Conservation (phyloP, 2,329 filamentous ascomycete species). For the Aspergillus ibericus region DNA sequence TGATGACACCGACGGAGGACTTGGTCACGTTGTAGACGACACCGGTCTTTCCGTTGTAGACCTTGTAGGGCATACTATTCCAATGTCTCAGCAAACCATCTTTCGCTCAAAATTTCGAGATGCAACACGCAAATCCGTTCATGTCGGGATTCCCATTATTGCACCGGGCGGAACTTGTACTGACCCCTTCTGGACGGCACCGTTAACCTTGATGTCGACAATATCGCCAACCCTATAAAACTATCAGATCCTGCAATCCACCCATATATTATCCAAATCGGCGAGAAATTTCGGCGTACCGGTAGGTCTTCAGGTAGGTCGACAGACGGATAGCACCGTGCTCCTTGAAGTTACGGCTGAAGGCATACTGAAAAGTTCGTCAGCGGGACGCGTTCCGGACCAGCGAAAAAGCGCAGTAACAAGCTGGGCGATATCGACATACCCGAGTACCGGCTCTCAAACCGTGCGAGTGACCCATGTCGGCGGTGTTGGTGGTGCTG, state of each 20-base stretch:
- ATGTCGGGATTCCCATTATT: slow-evolving; percentile 9
- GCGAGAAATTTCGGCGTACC: slow-evolving; percentile 53
- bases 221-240: slow-evolving; percentile 84
- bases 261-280: slow-evolving; percentile 14
- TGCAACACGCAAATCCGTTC: slow-evolving; percentile 7
- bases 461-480: slow-evolving; percentile 86
- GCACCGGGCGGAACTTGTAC: slow-evolving; percentile 41
- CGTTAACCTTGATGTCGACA: slow-evolving; percentile 98
- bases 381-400: slow-evolving; percentile 18
- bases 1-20: slow-evolving; percentile 94
- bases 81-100: slow-evolving; percentile 26
- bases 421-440: slow-evolving; percentile 43
- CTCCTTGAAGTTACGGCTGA: slow-evolving; percentile 91
- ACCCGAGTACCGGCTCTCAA: slow-evolving; percentile 82
- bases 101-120: slow-evolving; percentile 15
- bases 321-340: slow-evolving; percentile 90
- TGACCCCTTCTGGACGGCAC: slow-evolving; percentile 97
- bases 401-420: slow-evolving; percentile 4
- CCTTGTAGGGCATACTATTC: slow-evolving; percentile 93
- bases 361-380: slow-evolving; percentile 68
- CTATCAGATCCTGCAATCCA: slow-evolving; percentile 47
- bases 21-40: slow-evolving; percentile 99
- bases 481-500: slow-evolving; percentile 55
- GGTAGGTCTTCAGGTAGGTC: slow-evolving; percentile 94
- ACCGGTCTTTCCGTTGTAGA: slow-evolving; percentile 99